Base-by-base conservation (phyloP, 108 stramenopile species). In the Stephanodiscus minutulus region DNA sequence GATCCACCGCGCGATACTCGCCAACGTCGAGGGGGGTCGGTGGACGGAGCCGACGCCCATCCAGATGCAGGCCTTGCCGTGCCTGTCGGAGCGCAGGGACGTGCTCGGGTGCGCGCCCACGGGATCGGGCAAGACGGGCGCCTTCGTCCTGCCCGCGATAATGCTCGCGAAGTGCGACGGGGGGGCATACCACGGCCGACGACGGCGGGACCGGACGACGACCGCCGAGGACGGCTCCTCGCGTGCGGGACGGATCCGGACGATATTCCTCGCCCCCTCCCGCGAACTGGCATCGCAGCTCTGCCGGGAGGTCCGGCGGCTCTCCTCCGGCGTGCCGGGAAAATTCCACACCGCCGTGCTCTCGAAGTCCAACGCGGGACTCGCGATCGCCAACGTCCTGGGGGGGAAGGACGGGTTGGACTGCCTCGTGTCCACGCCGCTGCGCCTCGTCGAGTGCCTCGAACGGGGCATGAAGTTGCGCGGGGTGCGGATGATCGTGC, bases 1-100 rank as follows among this genome's bases (percentile, higher is more conserved):
- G 29, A 55, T 90, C 41, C 46, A 61, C 31, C 61, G 66, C 41
- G 79, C 84, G 10, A 78, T 91, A 58, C 77, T 84, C 28, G 60
- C 74, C 25, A 97, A 97, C 61, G 89, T 98, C 43, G 98, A 99
- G 77, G 53, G 61, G 8, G 95, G 96, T 5, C 64, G 76, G 20
- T 99, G 97, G 97, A 86, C 86, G 71, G 93, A 97, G 57, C 97
- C 97, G 21, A 97, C 94, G 15, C 90, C 97, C 3, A 87, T 97
- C 49, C 97, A 97, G 72, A 97, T 97, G 97, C 97, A 97, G 67
- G 83, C 87, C 21, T 70, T 96, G 43, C 43, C 43, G 1, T 44
- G 43, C 43, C 43, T 44, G 3, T 1, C 43, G 44, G 81, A 81
- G 0, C 81, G 91, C 31, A 70, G 97, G 39, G 97, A 97, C 83